phyloP scores from a whole-genome alignment of 2,329 filamentous ascomycete species.

The Neocatenulostroma microsporum region DNA sequence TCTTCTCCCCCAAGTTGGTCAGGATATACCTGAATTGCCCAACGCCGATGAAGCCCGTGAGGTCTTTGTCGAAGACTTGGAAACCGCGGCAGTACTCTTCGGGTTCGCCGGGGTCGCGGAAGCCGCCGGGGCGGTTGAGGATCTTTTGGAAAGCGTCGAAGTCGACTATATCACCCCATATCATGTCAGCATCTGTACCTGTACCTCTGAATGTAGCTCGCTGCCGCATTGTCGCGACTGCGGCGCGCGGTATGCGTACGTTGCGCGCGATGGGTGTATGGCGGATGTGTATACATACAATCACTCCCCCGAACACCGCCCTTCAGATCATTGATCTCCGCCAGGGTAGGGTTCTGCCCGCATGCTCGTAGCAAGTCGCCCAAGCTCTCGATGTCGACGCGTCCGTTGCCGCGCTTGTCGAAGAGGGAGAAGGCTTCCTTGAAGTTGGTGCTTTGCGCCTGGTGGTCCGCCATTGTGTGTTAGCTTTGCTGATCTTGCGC shows the following conservation, averaged over 20 bases:
- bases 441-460: constrained; percentile 94
- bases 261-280: not conserved
- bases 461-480: constrained; percentile 30
- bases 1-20: constrained; percentile 97
- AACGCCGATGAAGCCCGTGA: constrained; percentile 95
- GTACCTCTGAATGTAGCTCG: too few relatives aligned
- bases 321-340: constrained; percentile 88
- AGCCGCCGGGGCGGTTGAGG: constrained; percentile 93
- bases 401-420: constrained; percentile 97
- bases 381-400: constrained; percentile 75
- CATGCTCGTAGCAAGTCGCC: constrained; percentile 93
- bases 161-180: constrained; percentile 59
- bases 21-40: constrained; percentile 95
- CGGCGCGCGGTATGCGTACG: too few relatives aligned
- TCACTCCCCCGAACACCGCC: constrained; percentile 72
- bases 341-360: constrained; percentile 92
- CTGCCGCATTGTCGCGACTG: too few relatives aligned
- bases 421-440: constrained; percentile 99
- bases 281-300: constrained; percentile 55
- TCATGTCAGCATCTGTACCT: constrained; percentile 3
- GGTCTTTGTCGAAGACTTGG: constrained; percentile 98
- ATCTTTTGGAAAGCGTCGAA: constrained; percentile 96
- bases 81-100: constrained; percentile 98
- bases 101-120: constrained; percentile 95
- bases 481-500: constrained; percentile 6